Evolutionary conservation across 805 yeast genomes (phyloP), one percentile per base, ranked within the genome.

Genomic region (Teunomyces aglyptinius): DNA sequence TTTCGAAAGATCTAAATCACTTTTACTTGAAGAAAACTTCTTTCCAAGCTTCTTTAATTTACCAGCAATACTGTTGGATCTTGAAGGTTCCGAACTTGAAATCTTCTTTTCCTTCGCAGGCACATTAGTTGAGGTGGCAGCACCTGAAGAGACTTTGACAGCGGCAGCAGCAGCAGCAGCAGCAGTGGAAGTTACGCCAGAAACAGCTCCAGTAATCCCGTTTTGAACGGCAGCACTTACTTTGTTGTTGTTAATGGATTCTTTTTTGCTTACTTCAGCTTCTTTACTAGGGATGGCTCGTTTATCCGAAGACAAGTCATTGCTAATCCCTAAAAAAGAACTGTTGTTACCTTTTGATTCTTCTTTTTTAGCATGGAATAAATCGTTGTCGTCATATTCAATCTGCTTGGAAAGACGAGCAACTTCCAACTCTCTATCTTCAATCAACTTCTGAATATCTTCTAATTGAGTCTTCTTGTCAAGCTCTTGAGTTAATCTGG

Each of bases 351-450:
- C 46, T 26, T 50, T 45, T 12, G 45, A 22, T 28, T 34, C 45
- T 20, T 13, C 39, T 26, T 36, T 36, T 26, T 36, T 36, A 12
- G 28, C 38, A 16, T 22, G 33, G 33, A 24, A 49, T 43, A 63
- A 60, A 32, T 63, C 70, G 12, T 52, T 52, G 38, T 63, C 70
- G 50, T 64, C 71, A 39, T 55, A 54, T 49, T 65, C 68, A 40
- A 66, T 63, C 49, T 64, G 68, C 46, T 60, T 61, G 15, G 69
- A 49, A 46, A 67, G 64, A 18, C 52, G 54, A 1, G 64, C 57
- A 33, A 64, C 67, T 49, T 68, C 71, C 34, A 59, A 52, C 47
- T 68, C 70, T 45, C 70, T 53, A 11, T 61, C 65, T 38, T 59
- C 66, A 44, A 67, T 67, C 40, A 65, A 59, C 44, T 61, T 51